Evolutionary conservation across 768 basidiomycete species (phyloP).

Genomic region (Glaciozyma martinii): DNA sequence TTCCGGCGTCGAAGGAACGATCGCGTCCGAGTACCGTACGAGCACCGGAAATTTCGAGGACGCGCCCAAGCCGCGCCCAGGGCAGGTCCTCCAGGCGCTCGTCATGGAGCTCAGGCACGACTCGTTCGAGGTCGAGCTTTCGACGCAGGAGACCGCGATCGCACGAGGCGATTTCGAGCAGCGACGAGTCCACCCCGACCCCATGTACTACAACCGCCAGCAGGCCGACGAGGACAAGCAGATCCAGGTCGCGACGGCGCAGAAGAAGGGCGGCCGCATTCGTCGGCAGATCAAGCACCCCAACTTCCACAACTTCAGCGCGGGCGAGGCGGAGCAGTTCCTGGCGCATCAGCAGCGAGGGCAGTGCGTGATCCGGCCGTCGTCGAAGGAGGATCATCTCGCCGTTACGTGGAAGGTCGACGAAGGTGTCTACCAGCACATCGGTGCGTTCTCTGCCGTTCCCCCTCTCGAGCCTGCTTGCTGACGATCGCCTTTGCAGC

Average conservation of each 20-base stretch:
- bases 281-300: constrained; percentile 92
- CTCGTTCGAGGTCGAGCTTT: constrained; percentile 63
- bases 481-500: constrained; percentile 31
- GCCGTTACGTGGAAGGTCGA: constrained; percentile 99
- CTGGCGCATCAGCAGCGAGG: constrained; percentile 85
- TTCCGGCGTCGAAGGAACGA: constrained; percentile 79
- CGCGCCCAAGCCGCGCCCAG: constrained; percentile 44
- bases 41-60: too few species aligned
- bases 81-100: constrained; percentile 69
- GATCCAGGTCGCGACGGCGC: constrained; percentile 45
- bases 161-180: constrained; percentile 41
- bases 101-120: constrained; percentile 62
- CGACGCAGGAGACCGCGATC: constrained; percentile 40
- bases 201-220: constrained; percentile 36
- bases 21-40: constrained; percentile 54
- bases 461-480: background rate
- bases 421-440: constrained; percentile 88
- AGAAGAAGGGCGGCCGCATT: constrained; percentile 63
- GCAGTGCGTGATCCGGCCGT: constrained; percentile 91
- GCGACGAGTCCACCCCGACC: constrained; percentile 26
- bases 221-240: constrained; percentile 27
- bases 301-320: constrained; percentile 92
- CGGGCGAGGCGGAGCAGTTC: constrained; percentile 76
- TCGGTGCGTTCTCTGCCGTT: constrained; percentile 52
- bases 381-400: constrained; percentile 83